Base-by-base conservation (phyloP, 2,329 filamentous ascomycete genomes). In the Botrytis porri region DNA sequence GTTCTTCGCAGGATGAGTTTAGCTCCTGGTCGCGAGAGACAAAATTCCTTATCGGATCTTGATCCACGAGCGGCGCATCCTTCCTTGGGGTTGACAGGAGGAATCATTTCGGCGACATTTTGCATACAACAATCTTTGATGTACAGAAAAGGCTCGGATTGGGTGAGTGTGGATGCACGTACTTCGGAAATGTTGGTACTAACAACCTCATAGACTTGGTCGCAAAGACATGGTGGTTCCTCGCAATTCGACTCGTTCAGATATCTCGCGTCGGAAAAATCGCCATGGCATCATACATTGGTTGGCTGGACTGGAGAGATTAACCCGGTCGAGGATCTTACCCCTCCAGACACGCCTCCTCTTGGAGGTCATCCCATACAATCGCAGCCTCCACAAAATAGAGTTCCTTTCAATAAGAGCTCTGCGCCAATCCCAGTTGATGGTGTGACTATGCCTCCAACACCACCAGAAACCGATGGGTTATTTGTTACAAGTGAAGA, bases 231-330 rank as follows among this genome's bases (percentile, higher is more conserved):
- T 74, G 95, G 95, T 72, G 95, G 95, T 73, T 98, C 95, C 20
- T 94, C 95, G 25, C 87, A 98, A 48, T 97, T 97, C 83, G 94
- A 98, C 82, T 95, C 94, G 16, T 94, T 98, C 80, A 89, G 91
- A 72, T 91, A 97, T 82, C 89, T 98, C 62, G 93, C 94, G 5
- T 97, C 94, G n/a, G 86, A 92, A 72, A 87, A 92, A 61, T 91
- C 92, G 3, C 90, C 92, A 32, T 98, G 95, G 95, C 93, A 94
- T 78, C 95, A 98, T 83, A 96, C 91, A 0, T 88, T 98, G 9
- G 93, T 98, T 70, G 95, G 94, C 63, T 98, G 95, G 95, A 97
- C 95, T 4, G 95, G 95, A 73, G 95, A 98, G 82, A 92, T 95
- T 74, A 88, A 90, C 73, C 84, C 82, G 6, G 83, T 85, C 59